A percentile compares a stretch with the other conserved stretches of the same genome.
phyloP scores from a whole-genome alignment of 805 yeast genomes.

The Kodamaea fukazawae region DNA sequence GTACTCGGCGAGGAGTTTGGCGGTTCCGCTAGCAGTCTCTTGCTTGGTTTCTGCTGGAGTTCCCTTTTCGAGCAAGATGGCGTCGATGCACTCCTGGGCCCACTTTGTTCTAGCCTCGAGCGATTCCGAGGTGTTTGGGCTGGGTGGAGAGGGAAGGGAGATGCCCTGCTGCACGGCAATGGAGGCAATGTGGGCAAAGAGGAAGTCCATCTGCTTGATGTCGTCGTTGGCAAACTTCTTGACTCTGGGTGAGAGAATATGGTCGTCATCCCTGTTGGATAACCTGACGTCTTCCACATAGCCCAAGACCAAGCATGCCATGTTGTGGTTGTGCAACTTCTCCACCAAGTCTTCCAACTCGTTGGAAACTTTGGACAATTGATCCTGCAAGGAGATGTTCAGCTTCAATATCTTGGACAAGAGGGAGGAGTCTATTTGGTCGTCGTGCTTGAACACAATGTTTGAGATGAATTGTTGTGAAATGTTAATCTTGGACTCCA shows the following conservation, averaged over 20 bases:
- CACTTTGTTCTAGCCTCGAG: conserved; percentile 29
- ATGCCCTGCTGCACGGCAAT: conserved; percentile 44
- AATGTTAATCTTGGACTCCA: conserved; percentile 28
- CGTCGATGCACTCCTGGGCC: conserved; percentile 41
- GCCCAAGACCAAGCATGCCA: conserved; percentile 46
- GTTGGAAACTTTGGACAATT: conserved; percentile 21
- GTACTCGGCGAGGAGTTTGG: conserved; percentile 32
- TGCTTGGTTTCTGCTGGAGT: conserved; percentile 12
- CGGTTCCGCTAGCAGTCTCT: conserved; percentile 8
- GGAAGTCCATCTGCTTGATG: conserved; percentile 36
- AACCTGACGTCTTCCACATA: conserved; percentile 44
- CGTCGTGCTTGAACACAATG: conserved; percentile 36
- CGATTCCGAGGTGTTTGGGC: conserved; percentile 18
- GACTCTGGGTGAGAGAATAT: conserved; percentile 11
- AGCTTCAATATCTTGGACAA: conserved; percentile 33
- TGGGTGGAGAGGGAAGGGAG: conserved; percentile 33
- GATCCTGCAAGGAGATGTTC: conserved; percentile 30
- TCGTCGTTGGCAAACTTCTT: conserved; percentile 1
- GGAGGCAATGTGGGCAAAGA: conserved; percentile 47
- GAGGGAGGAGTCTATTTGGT: conserved; percentile 43
- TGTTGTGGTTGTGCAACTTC: conserved; percentile 39
- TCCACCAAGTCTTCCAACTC: conserved; percentile 29
- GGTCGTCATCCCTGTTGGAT: conserved; percentile 12
- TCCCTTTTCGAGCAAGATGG: conserved; percentile 16
- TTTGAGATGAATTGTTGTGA: conserved; percentile 34